phyloP scores from a whole-genome alignment of 129 eudicot species.

The Pulicaria dysenterica region DNA sequence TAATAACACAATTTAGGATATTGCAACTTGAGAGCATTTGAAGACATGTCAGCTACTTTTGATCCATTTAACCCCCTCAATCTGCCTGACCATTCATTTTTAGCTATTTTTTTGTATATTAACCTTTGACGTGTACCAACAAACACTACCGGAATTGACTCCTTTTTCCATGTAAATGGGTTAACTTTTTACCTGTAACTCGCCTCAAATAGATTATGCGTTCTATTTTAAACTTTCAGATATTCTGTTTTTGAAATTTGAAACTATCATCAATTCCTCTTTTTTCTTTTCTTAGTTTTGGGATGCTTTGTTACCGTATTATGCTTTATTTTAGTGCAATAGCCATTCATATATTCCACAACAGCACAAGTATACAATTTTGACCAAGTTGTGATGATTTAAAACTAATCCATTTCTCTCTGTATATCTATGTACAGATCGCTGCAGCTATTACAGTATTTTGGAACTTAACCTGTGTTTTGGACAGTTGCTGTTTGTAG shows the following conservation, averaged over 20 bases:
- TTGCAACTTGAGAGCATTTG: neutral
- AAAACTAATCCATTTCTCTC: neutral
- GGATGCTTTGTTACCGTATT: neutral
- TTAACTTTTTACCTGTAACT: too few relatives aligned
- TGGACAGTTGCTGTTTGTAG: slow-evolving; percentile 18
- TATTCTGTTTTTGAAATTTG: too few relatives aligned
- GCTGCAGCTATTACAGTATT: neutral
- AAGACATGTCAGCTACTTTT: neutral
- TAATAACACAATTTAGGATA: neutral
- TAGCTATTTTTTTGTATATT: neutral
- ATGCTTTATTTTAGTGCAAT: neutral
- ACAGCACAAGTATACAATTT: neutral
- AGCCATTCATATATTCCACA: neutral
- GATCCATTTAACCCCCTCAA: neutral
- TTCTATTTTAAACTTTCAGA: too few relatives aligned
- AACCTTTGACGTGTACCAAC: neutral
- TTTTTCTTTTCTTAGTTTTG: neutral
- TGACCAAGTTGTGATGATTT: neutral
- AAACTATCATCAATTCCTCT: neutral
- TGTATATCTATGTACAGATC: slow-evolving; percentile 4
- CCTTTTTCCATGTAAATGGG: too few relatives aligned
- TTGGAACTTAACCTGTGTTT: slow-evolving; percentile 13
- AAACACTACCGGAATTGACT: too few relatives aligned
- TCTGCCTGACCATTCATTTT: neutral
- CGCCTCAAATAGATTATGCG: too few relatives aligned